Base-by-base conservation (phyloP, 176 grass and related monocot genomes). In the Oryza nivara region DNA sequence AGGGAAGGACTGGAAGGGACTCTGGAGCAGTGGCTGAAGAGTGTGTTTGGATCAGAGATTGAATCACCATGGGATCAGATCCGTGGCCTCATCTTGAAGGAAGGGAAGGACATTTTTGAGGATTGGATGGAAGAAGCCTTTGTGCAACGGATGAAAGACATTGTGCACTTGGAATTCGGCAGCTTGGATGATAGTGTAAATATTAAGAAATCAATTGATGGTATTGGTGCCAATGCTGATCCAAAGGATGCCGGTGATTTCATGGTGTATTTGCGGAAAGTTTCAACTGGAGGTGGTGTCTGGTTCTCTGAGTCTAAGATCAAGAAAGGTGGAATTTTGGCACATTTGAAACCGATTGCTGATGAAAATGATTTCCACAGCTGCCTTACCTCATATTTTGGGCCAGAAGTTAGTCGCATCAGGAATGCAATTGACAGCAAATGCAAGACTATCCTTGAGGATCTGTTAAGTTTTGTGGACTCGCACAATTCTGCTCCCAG, bases 21-120 rank as follows among this genome's bases (percentile, higher is more conserved):
- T 85, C 92, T 99, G 85, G 93, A 94, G 72, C 90, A 86, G 79
- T 99, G 97, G 97, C 87, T 99, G 65, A 99, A 87, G 92, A 91
- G 84, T 36, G 93, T 94, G 35, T 94, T 98, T 83, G 97, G 97
- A 45, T 92, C 91, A 1, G 97, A 99, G 63, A 92, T 89, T 84
- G 92, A 99, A 84, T 96, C 97, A 12, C 91, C 97, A 41, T 99
- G 97, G 97, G 84, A 96, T 82, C 93, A 96, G 85, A 96, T 99
- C 73, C 80, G 93, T 41, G 92, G 91, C 3, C 76, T 94, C 41
- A 92, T 96, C 70, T 81, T 99, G 88, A 99, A 96, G 86, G 88
- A 94, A 47, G 86, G 56, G 44, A 99, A 96, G 68, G 93, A 96
- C 75, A 84, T 99, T 86, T 96, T 99, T 64, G 97, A 99, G 78